Conservation (phyloP, 2,329 filamentous ascomycete genomes). For the Pezicula carpinea region DNA sequence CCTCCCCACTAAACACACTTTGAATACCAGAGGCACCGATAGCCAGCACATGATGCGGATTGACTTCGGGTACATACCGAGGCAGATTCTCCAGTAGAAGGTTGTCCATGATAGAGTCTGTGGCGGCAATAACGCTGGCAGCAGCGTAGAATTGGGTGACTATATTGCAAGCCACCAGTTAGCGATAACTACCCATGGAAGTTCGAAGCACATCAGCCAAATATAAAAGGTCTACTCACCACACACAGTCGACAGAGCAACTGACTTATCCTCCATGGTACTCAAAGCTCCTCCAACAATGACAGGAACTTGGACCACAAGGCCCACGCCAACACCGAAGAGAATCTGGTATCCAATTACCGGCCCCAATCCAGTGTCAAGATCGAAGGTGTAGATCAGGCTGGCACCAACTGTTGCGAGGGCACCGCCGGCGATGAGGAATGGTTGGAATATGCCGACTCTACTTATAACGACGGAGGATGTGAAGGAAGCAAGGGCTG, state of each 20-base stretch:
- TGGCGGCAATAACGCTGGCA: too few relatives aligned
- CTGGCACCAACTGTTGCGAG: constrained; percentile 41
- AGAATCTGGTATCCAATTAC: constrained; percentile 53
- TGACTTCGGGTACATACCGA: too few relatives aligned
- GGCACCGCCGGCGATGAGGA: constrained; percentile 40
- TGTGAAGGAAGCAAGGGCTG: constrained; percentile 36
- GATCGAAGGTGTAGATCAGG: constrained; percentile 35
- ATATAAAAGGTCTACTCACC: too few relatives aligned
- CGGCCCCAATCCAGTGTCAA: constrained; percentile 37
- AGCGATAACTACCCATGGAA: too few relatives aligned
- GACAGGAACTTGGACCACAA: constrained; percentile 43
- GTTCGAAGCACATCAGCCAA: too few relatives aligned
- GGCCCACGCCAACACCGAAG: constrained; percentile 41
- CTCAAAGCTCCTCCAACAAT: constrained; percentile 47
- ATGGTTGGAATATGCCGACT: constrained; percentile 38
- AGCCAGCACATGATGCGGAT: too few relatives aligned
- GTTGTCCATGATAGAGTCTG: too few relatives aligned
- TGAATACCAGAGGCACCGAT: too few relatives aligned
- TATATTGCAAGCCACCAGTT: too few relatives aligned
- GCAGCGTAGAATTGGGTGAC: too few relatives aligned
- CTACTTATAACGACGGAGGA: constrained; percentile 35
- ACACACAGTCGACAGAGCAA: constrained; percentile 51
- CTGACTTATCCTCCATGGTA: constrained; percentile 46
- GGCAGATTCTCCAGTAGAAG: too few relatives aligned
- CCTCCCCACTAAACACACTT: too few relatives aligned